Evolutionary conservation across 257 asterid genomes (phyloP), one percentile per base, ranked within the genome.

Genomic region (Scutellaria baicalensis): DNA sequence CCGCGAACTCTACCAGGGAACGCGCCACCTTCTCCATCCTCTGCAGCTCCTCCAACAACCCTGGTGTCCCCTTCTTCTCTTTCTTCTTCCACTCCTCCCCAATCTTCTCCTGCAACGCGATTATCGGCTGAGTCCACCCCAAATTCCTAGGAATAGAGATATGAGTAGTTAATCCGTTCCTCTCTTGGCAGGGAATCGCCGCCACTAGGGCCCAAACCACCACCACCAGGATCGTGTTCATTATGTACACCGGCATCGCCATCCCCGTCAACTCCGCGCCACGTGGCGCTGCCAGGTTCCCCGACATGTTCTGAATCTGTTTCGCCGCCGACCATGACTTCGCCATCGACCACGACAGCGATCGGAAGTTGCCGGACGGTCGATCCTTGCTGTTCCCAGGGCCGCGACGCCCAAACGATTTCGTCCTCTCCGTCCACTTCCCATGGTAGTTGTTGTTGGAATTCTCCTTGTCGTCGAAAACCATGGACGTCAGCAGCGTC

Each of bases 141-240:
- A 86, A 18, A 5, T 88, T 79, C 74, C 81, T 75, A 14, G 95
- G 94, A 0, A 80, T 23, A 1, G 79, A 89, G 6, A 87, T 59
- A 54, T 91, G 96, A 6, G 84, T 72, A 21, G 79, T 14, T 0
- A 93, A 64, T 43, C 99, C 96, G 0, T 71, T 80, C 17, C 99
- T 59, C 27, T 91, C 99, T 40, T 91, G 97, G 43, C 99, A 93
- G 0, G 97, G 99, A 9, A 93, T 69, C 3, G 96, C 99, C 0
- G 96, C 89, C 68, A 93, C 99, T 18, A 93, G 14, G 0, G 90
- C 84, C 97, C 97, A 91, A 96, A 89, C 84, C 48, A 86, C 92
- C 12, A 93, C 86, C 14, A 93, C 91, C 0, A 91, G 33, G 0
- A 85, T 67, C 12, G 84, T 76, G 75, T 84, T 86, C 88, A 91